Evolutionary conservation across 108 stramenopile genomes (phyloP).

Genomic region (Nannochloropsis oceanica): DNA sequence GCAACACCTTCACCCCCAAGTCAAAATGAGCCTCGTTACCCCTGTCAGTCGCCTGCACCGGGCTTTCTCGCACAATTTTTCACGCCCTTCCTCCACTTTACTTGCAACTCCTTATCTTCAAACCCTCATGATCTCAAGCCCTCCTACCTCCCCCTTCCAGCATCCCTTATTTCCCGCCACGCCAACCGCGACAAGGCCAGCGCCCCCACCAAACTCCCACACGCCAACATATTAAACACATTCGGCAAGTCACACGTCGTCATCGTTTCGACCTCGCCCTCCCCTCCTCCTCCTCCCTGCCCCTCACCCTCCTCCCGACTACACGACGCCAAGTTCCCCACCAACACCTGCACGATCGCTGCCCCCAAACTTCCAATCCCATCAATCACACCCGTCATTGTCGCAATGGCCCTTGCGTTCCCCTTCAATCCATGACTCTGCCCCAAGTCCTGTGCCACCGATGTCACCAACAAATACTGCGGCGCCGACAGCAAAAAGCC

Average conservation of each 20-base stretch:
- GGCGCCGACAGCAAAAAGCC: background rate
- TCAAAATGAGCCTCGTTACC: no score
- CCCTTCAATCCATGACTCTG: background rate
- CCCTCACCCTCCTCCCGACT: background rate
- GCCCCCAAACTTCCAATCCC: background rate
- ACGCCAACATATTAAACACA: background rate
- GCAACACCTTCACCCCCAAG: no score
- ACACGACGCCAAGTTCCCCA: background rate
- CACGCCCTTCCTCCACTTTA: no score
- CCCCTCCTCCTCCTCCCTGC: background rate
- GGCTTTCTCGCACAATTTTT: no score
- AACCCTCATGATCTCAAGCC: no score
- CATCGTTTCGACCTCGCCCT: background rate
- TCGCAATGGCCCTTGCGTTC: background rate
- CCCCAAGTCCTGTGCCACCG: background rate
- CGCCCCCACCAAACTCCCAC: background rate
- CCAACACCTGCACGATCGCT: background rate
- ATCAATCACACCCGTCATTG: background rate
- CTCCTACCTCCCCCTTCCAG: background rate
- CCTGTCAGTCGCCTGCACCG: no score
- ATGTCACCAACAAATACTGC: background rate
- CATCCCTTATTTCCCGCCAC: background rate
- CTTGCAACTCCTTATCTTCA: no score
- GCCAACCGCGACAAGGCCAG: background rate
- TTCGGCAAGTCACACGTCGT: background rate